Evolutionary conservation across 2,329 filamentous ascomycete species (phyloP), one percentile per base, ranked within the genome.

Genomic region (Capronia americana): DNA sequence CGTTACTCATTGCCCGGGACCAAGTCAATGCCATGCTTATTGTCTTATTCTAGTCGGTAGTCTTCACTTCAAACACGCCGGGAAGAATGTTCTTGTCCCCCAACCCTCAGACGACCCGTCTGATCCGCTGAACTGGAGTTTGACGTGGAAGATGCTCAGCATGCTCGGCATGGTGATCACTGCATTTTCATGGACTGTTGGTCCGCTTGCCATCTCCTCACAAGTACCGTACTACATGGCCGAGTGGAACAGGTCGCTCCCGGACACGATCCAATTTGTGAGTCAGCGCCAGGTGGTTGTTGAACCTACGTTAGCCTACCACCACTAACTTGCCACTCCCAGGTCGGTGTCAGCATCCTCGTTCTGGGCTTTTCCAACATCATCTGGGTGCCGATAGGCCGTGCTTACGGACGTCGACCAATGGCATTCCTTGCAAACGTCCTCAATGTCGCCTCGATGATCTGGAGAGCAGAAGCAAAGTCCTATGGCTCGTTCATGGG

Each of bases 331-430:
- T 51, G 4, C 14, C 34, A 7, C 24, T 23, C 17, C 11, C n/a
- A 65, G 63, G 26, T 61, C 1, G 80, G 80, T 0, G 74, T 80
- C 30, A 81, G 79, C 50, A 78, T 82, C 44, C 78, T 82, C 55
- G 79, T 79, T 1, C 75, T 81, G 0, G 81, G 80, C 1, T 80
- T 79, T 62, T 77, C 78, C 23, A 82, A 82, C 61, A 78, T 83
- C 66, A 70, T 82, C 64, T 79, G 57, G 57, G 57, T 65, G 1
- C 63, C 81, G 51, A 78, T 82, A 14, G 80, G 80, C 61, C 81
- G 81, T 66, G 81, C 81, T 58, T 82, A 78, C 58, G 80, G 80
- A 23, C 76, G 80, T 11, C 75, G 80, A 24, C 63, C 63, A 3
- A 61, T 65, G 57, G 57, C 57, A 5, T 46, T 63, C 38, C 74